Evolutionary conservation across 2,329 filamentous ascomycete species (phyloP), one percentile per base, ranked within the genome.

Genomic region (Colletotrichum truncatum): DNA sequence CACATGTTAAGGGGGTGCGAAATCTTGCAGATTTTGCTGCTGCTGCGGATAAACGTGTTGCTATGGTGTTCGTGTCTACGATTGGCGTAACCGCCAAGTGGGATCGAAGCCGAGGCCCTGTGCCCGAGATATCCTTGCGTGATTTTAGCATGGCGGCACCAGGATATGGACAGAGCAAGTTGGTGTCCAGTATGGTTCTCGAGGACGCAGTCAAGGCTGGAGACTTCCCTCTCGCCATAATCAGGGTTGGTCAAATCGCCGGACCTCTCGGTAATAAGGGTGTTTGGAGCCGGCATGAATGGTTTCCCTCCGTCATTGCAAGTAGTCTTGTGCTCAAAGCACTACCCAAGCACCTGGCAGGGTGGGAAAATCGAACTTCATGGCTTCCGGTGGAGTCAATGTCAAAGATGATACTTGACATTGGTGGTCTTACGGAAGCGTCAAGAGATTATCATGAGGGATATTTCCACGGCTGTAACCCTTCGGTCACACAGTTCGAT

Each of bases 301-400:
- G 66, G 65, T 10, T 69, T 1, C 67, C 67, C 2, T 54, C 64
- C n/a, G 41, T 68, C 26, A 26, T 68, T 14, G 59, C 79, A 1
- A 86, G 84, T 43, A 87, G 84, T 0, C 73, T 83, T 12, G 74
- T 82, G 41, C 73, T 89, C 1, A 80, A 81, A 0, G 73, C 79
- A 5, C 69, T 89, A 3, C 87, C 87, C 0, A 64, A 65, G 1
- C 71, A 75, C 2, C 75, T 88, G n/a, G n/a, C n/a, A n/a, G 0
- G 85, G 83, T 0, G 62, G 69, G 1, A 74, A 70, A 73, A 81
- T 3, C 71, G 71, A 0, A 76, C 88, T 1, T 84, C 88, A 68
- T 89, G 87, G 87, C 77, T 85, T 2, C 85, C 87, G 0, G 78
- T 85, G 3, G 85, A 85, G 57, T 70, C 75, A 16, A 80, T 85